Evolutionary conservation across 345 rosid species (phyloP).

Genomic region (Passiflora organensis): DNA sequence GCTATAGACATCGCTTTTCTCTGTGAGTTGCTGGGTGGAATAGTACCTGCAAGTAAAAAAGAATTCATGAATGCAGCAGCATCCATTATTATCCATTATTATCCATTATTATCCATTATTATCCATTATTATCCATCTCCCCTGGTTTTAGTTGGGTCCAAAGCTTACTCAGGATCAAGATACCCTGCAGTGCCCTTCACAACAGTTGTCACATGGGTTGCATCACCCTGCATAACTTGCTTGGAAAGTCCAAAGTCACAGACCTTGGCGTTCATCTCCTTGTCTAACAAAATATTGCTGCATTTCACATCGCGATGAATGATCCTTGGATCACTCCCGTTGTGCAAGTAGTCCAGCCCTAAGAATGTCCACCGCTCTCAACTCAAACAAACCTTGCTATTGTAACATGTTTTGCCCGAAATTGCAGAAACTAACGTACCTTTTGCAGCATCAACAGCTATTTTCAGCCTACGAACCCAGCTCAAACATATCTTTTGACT

Average conservation of each 20-base stretch:
- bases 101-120: no score
- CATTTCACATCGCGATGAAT: constrained; percentile 89
- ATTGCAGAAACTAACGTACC: constrained; percentile 41
- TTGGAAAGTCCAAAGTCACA: constrained; percentile 78
- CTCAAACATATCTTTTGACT: constrained; percentile 54
- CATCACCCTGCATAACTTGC: constrained; percentile 64
- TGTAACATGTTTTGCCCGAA: not conserved
- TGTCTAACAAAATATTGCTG: constrained; percentile 75
- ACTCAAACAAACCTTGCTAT: not conserved
- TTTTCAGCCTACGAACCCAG: constrained; percentile 88
- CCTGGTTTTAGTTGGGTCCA: no score
- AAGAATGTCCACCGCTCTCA: constrained; percentile 12
- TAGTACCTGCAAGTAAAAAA: constrained; percentile 58
- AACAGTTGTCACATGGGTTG: constrained; percentile 81
- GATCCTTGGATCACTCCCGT: constrained; percentile 76
- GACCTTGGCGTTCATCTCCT: constrained; percentile 79
- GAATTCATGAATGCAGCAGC: not conserved
- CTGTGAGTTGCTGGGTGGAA: constrained; percentile 82
- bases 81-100: not conserved
- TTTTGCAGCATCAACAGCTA: constrained; percentile 91
- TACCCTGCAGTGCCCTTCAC: constrained; percentile 95
- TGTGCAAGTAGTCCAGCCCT: constrained; percentile 93
- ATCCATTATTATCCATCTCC: no score
- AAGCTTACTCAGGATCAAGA: constrained; percentile 84
- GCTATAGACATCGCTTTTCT: constrained; percentile 91